A percentile compares a stretch with the other conserved stretches of the same genome.
These are phyloP conservation scores for Talaromyces sp. DNA, from an alignment of 2,329 filamentous ascomycete species.

Conservation along the genomic window DNA sequence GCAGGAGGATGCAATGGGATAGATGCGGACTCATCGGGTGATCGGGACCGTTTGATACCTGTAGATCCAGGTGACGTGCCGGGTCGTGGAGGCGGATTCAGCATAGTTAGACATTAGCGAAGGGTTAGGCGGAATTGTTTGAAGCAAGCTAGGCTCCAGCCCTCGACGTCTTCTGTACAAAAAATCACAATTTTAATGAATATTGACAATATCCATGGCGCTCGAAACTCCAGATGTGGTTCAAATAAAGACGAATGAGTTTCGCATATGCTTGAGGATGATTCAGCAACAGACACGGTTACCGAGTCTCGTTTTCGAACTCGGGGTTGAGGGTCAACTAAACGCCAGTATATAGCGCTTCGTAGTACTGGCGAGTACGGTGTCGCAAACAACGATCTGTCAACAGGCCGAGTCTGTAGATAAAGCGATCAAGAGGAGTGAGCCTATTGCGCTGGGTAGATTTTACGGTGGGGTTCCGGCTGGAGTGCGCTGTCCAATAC, in stretches of 20 bases:
- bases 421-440: background rate
- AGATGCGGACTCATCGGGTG: constrained; percentile 30
- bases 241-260: background rate
- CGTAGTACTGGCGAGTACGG: background rate
- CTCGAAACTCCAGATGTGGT: background rate
- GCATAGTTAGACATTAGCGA: constrained; percentile 30
- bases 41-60: constrained; percentile 40
- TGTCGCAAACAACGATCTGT: background rate
- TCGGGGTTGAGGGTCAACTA: background rate
- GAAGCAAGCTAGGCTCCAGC: background rate
- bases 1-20: constrained; percentile 16
- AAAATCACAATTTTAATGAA: background rate
- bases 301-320: background rate
- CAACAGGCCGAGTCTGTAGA: background rate
- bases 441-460: background rate
- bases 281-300: background rate
- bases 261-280: background rate
- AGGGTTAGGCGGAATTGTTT: constrained; percentile 5
- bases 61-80: constrained; percentile 31
- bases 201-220: constrained; percentile 7
- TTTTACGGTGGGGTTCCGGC: constrained; percentile 13
- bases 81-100: constrained; percentile 32
- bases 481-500: background rate
- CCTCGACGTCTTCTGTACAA: background rate
- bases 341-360: background rate